Evolutionary conservation across 371 early-diverging fungal species (phyloP), one percentile per base, ranked within the genome.

Genomic region (Zopfochytrium polystomum): DNA sequence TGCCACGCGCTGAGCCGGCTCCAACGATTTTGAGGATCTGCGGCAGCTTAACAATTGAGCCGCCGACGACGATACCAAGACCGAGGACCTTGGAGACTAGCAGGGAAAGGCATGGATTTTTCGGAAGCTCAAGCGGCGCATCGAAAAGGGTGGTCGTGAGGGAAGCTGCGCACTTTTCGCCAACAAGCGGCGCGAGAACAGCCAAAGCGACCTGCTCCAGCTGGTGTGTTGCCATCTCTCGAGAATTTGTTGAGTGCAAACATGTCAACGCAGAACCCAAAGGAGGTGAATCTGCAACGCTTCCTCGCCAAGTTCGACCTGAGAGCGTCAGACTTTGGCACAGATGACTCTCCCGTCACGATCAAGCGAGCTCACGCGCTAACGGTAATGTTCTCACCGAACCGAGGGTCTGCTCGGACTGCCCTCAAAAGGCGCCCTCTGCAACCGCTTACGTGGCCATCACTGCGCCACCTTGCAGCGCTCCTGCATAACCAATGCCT

Each of bases 41-140:
- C 0, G 98, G 98, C 26, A 98, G 80, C 75, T 98, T 98, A 63
- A 96, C 87, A 29, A 96, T 84, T 34, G 88, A 80, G 1, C 92
- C 90, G 42, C 92, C 94, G 6, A 85, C 71, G 20, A 96, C 91
- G 61, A 98, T 94, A 25, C 92, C 96, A 5, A 94, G 52, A 0
- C 96, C 92, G 9, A 98, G 84, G 0, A 81, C 92, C 71, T 96
- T 96, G 35, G 92, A 90, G 54, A 94, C 56, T 20, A 86, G 78
- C 42, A 88, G 84, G 63, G 90, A 90, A 65, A 93, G 66, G 75
- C 98, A 98, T 4, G 31, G 56, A 18, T 49, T 38, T 29, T 55
- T 26, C 31, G 65, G 1, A 30, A 66, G 13, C 44, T 72, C 68
- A 11, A 54, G 15, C n/a, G 58, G 54, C 31, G 74, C 35, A 1